Percentiles rank a stretch among this genome's conserved stretches.
phyloP scores from a whole-genome alignment of 2,329 filamentous ascomycete genomes.

The Podosphaera fusca region DNA sequence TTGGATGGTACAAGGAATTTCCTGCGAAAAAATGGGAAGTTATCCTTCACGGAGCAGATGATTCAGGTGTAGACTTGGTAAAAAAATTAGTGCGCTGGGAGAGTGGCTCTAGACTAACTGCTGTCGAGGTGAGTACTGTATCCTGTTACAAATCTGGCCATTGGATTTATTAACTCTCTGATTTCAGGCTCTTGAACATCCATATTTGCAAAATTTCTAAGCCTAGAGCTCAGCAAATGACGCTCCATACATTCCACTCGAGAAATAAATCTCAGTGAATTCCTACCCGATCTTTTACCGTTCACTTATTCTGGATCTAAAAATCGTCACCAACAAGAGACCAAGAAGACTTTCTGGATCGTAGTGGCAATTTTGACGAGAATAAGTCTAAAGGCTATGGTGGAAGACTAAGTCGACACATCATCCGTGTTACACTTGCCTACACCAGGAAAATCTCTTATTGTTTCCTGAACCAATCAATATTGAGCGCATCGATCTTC shows the following conservation, averaged over 20 bases:
- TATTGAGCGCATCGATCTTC: too few species aligned
- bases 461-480: too few species aligned
- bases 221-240: background rate
- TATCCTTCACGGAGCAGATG: slow-evolving; percentile 38
- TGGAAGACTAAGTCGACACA: too few species aligned
- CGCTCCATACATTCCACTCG: background rate
- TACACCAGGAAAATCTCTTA: too few species aligned
- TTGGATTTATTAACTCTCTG: background rate
- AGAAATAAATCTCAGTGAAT: background rate
- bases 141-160: background rate
- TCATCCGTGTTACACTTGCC: too few species aligned
- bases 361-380: too few species aligned
- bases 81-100: slow-evolving; percentile 49
- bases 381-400: too few species aligned
- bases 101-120: slow-evolving; percentile 39
- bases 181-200: background rate
- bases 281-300: too few species aligned
- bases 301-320: too few species aligned
- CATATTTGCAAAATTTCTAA: background rate
- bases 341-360: too few species aligned
- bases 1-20: slow-evolving; percentile 72
- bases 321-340: too few species aligned
- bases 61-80: slow-evolving; percentile 40
- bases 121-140: slow-evolving; percentile 25
- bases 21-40: slow-evolving; percentile 41